Conservation (phyloP, 1,284 basidiomycete genomes). For the Phellinidium pouzarii region DNA sequence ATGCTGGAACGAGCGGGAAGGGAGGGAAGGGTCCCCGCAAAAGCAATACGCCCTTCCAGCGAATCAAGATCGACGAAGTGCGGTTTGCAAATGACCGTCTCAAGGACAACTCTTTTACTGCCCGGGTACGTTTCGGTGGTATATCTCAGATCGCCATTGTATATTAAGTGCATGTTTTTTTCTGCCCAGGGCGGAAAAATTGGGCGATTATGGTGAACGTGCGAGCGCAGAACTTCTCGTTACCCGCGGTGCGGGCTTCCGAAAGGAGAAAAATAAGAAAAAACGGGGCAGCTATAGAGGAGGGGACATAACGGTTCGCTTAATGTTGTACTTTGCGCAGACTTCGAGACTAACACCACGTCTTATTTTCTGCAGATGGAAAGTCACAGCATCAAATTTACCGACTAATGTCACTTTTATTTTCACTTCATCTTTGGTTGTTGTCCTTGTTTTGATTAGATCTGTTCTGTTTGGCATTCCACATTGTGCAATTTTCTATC, state of each 20-base stretch:
- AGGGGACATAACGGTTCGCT: constrained; percentile 82
- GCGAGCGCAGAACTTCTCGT: constrained; percentile 87
- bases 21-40: constrained; percentile 35
- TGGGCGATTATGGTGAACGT: constrained; percentile 82
- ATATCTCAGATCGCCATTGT: background rate
- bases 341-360: background rate
- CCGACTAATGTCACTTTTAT: background rate
- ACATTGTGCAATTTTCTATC: background rate
- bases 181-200: constrained; percentile 43
- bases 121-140: constrained; percentile 52
- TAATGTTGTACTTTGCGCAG: background rate
- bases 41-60: constrained; percentile 65
- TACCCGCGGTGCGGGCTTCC: constrained; percentile 90
- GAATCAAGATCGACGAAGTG: constrained; percentile 71
- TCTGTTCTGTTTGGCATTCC: background rate
- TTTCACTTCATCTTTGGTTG: background rate
- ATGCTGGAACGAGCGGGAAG: constrained; percentile 17
- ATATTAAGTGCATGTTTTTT: constrained; percentile 16
- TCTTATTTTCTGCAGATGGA: constrained; percentile 47
- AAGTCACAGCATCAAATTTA: constrained; percentile 81
- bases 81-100: constrained; percentile 50
- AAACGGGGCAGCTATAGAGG: constrained; percentile 91
- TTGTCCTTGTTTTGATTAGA: background rate
- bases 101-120: constrained; percentile 79
- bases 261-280: constrained; percentile 99